These are phyloP conservation scores for Phallus indusiatus DNA, from an alignment of 768 basidiomycete species.

Conservation along the genomic window DNA sequence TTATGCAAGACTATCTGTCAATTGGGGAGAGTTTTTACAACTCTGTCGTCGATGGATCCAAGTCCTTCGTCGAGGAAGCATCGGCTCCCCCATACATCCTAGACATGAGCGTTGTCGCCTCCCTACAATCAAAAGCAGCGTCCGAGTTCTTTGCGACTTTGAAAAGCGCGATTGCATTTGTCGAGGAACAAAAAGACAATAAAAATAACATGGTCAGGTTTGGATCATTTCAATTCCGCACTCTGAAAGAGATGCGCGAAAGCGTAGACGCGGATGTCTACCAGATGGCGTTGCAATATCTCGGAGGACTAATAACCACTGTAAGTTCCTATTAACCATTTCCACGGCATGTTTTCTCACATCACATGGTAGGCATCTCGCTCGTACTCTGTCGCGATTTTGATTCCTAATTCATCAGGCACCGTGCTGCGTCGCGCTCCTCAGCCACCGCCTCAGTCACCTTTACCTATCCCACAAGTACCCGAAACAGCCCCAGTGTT, in stretches of 20 bases:
- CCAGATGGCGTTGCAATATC: neutral
- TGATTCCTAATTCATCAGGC: neutral
- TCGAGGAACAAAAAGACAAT: neutral
- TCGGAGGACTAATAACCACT: neutral
- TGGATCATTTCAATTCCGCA: neutral
- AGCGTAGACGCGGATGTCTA: neutral
- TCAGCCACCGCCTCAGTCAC: constrained; percentile 32
- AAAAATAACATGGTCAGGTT: neutral
- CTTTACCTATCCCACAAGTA: constrained; percentile 34
- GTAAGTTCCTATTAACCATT: neutral
- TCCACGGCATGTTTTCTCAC: neutral
- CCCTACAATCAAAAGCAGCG: neutral
- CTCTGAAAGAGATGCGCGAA: neutral
- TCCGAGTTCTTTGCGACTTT: neutral
- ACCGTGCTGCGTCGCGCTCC: neutral
- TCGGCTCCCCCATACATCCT: neutral
- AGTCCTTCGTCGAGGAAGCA: neutral
- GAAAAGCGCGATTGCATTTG: neutral
- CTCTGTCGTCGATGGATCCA: neutral
- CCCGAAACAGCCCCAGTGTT: constrained; percentile 42
- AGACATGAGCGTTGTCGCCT: neutral
- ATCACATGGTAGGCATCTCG: neutral
- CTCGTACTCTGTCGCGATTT: neutral
- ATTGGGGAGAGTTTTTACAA: neutral
- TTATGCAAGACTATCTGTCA: neutral